Evolutionary conservation across 164 flowering plant genomes (phyloP).

Genomic region (Malania oleifera): DNA sequence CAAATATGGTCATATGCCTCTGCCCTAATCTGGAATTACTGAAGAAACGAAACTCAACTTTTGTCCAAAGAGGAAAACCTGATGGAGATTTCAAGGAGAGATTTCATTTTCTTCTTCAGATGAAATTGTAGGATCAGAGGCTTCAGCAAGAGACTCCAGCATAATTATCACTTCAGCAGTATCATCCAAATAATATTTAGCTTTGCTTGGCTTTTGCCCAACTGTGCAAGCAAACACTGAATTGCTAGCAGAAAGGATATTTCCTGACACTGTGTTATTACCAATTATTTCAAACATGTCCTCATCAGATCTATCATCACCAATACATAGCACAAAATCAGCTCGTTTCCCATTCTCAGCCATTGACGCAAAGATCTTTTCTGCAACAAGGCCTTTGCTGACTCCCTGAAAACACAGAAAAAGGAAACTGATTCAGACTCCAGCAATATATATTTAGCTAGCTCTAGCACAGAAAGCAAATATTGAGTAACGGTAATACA

Average conservation of each 20-base stretch:
- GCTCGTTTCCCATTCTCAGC: slow-evolving; percentile 28
- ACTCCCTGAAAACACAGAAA: slow-evolving; percentile 32
- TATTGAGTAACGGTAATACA: too few species aligned
- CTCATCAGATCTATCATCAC: slow-evolving; percentile 61
- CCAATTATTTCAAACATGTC: slow-evolving; percentile 54
- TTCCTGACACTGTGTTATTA: slow-evolving; percentile 18
- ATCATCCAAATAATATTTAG: slow-evolving; percentile 50
- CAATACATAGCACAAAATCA: slow-evolving; percentile 48
- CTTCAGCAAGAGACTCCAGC: slow-evolving; percentile 48
- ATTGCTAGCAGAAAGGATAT: slow-evolving; percentile 24
- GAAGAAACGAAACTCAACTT: background rate
- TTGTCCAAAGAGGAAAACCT: background rate
- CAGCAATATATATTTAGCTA: too few species aligned
- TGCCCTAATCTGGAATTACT: background rate
- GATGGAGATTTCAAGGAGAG: slow-evolving; percentile 8
- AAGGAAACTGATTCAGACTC: background rate
- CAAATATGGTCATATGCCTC: too few species aligned
- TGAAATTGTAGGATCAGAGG: slow-evolving; percentile 25
- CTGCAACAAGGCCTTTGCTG: slow-evolving; percentile 44
- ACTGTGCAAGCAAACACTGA: slow-evolving; percentile 57
- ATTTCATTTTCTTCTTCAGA: slow-evolving; percentile 14
- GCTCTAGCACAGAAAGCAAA: too few species aligned
- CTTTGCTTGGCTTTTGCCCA: slow-evolving; percentile 58
- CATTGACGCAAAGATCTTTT: slow-evolving; percentile 40
- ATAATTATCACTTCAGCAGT: slow-evolving; percentile 38